phyloP scores from a whole-genome alignment of 768 basidiomycete species.

The Kwoniella heveanensis region DNA sequence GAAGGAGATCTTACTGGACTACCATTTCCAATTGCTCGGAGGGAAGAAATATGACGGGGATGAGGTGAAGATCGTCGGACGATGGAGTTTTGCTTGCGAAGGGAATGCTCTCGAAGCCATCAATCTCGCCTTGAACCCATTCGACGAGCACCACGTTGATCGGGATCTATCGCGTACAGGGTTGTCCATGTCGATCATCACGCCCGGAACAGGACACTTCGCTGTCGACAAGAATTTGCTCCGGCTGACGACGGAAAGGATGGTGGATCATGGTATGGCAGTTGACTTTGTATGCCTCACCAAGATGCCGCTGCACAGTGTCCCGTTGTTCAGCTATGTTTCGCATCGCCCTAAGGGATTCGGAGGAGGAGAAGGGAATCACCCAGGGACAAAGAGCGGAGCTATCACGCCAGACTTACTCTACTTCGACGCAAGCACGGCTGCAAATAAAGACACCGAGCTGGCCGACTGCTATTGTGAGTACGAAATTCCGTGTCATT shows the following conservation, averaged over 20 bases:
- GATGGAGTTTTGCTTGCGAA: constrained; percentile 70
- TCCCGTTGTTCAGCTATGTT: constrained; percentile 87
- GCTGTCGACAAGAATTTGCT: constrained; percentile 86
- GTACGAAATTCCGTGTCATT: constrained; percentile 9
- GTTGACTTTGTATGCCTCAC: constrained; percentile 84
- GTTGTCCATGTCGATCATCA: constrained; percentile 76
- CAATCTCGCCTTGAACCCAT: constrained; percentile 87
- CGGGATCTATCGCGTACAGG: constrained; percentile 90
- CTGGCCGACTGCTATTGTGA: constrained; percentile 51
- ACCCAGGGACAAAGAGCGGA: constrained; percentile 16
- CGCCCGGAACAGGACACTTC: constrained; percentile 92
- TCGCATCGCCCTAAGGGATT: constrained; percentile 61
- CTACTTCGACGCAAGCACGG: constrained; percentile 48
- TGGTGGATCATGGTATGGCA: constrained; percentile 90
- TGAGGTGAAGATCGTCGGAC: constrained; percentile 52
- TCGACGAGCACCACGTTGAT: constrained; percentile 93
- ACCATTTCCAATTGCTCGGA: constrained; percentile 66
- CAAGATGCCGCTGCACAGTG: constrained; percentile 88
- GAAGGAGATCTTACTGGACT: constrained; percentile 83
- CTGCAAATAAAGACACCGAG: constrained; percentile 33
- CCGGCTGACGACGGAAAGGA: constrained; percentile 85
- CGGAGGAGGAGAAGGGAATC: constrained; percentile 13
- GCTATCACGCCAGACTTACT: constrained; percentile 59
- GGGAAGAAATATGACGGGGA: constrained; percentile 28
- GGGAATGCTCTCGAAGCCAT: constrained; percentile 93